Evolutionary conservation across 176 grass and related monocot species (phyloP), one percentile per base, ranked within the genome.

Genomic region (Leersia perrieri): DNA sequence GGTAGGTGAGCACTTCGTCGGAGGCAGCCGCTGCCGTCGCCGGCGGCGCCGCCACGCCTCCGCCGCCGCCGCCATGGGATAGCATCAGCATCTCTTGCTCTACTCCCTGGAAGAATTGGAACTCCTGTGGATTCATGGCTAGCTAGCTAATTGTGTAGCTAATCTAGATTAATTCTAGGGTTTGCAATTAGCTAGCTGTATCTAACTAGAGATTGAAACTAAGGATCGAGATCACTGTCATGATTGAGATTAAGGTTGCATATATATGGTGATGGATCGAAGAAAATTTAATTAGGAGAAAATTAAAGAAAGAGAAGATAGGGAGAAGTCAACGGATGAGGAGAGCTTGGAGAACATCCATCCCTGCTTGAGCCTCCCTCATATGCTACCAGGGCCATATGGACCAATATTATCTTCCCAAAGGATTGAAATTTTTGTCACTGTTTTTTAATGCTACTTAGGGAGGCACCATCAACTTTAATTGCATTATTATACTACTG

Each of bases 351-450:
- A 79, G 63, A 28, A 28, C 3, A 20, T 63, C 25, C 75, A 2
- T 51, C 76, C 76, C 76, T 51, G 76, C 75, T 27, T 51, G 28
- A 66, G 76, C 62, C 76, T 79, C 40, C 76, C 76, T 79, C 76
- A 35, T 7, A 67, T 79, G 76, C 63, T 25, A 67, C 76, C 39
- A 72, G 28, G 60, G 11, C 76, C 76, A 79, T 47, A 79, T 79
- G 76, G 76, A 39, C 34, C 60, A 33, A 22, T 32, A n/a, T n/a
- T n/a, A n/a, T 66, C 26, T 63, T 12, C 32, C 20, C 49, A 15
- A 33, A 78, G 0, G 22, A 78, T 33, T 66, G 11, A 10, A 60
- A 36, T 26, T 9, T 23, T n/a, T 60, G 7, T 5, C 10, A 16
- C 41, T 11, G 0, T 32, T 33, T 36, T 58, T 58, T 9, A 16